A percentile compares a stretch with the other conserved stretches of the same genome.
Evolutionary conservation across 169 alveolate species (phyloP).

Genomic region (Condylostoma magnum): DNA sequence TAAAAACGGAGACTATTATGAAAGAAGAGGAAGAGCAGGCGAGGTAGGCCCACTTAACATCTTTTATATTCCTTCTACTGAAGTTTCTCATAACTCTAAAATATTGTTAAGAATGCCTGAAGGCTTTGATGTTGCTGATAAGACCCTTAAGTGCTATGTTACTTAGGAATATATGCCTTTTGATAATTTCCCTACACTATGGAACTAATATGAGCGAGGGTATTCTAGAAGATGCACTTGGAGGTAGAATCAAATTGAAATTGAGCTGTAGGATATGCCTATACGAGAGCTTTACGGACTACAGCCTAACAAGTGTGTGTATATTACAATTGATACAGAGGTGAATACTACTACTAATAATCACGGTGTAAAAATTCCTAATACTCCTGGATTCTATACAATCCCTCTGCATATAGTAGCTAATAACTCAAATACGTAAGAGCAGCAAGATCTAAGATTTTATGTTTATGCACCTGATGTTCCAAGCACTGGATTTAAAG

Average conservation of each 20-base stretch:
- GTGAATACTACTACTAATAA: not conserved
- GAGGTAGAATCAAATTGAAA: too few relatives aligned
- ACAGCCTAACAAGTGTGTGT: not conserved
- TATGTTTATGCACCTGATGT: constrained; percentile 2
- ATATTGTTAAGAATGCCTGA: too few relatives aligned
- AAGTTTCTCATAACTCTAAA: too few relatives aligned
- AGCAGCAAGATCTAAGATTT: too few relatives aligned
- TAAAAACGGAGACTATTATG: too few relatives aligned
- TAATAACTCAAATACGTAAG: too few relatives aligned
- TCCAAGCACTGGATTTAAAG: not conserved
- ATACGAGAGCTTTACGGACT: constrained; percentile 18
- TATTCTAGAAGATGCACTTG: too few relatives aligned
- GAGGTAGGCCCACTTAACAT: too few relatives aligned
- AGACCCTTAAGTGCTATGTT: constrained; percentile 15
- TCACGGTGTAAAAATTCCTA: constrained; percentile 4
- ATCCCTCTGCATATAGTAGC: constrained; percentile 1
- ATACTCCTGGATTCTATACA: constrained; percentile 4
- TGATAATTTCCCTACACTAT: constrained; percentile 9
- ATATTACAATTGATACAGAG: constrained; percentile 1
- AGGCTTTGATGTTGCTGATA: constrained; percentile 18
- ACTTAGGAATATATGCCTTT: constrained; percentile 10
- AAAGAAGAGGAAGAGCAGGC: too few relatives aligned
- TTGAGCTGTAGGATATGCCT: not conserved
- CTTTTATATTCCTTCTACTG: too few relatives aligned
- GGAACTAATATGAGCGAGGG: too few relatives aligned